Percentiles rank a stretch among this genome's conserved stretches.
phyloP scores from a whole-genome alignment of 176 grass and related monocot species.

The Hordeum vulgare region MorexV3_pseudomolecules_assembly NC_058523.1:447761903-447762402 shows the following conservation, averaged over 20 bases:
- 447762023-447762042: neutral
- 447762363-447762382: neutral
- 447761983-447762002: neutral
- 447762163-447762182: neutral
- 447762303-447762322: neutral
- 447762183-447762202: neutral
- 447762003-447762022: neutral
- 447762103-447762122: neutral
- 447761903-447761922: neutral
- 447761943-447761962: too few relatives aligned
- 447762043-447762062: neutral
- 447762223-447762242: neutral
- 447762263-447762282: neutral
- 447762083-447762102: neutral
- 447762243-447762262: neutral
- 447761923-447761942: neutral
- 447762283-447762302: neutral
- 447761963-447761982: neutral
- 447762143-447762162: neutral
- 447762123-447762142: neutral
- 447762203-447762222: neutral
- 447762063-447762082: conserved; percentile 5
- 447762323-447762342: neutral
- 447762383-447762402: neutral
- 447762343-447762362: neutral